Conservation (phyloP, 176 grass and related monocot species). For the Pharus latifolius region DNA sequence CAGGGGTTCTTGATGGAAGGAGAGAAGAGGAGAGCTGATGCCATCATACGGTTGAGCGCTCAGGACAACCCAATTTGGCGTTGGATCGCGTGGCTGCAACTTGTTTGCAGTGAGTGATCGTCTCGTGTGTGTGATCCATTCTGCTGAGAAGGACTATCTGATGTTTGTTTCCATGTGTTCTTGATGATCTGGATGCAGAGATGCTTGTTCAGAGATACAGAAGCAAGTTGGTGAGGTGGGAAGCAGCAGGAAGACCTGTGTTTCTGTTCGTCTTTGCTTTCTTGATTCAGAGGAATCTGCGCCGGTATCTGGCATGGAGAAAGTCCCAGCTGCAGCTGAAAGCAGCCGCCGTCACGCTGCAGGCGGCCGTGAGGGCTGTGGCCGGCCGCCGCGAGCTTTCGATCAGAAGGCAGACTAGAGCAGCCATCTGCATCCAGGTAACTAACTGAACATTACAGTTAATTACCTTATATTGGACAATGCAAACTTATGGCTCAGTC, state of each 20-base stretch:
- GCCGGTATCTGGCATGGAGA: slow-evolving; percentile 25
- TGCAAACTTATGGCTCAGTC: background rate
- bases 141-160: background rate
- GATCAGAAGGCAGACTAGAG: slow-evolving; percentile 6
- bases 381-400: slow-evolving; percentile 39
- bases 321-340: slow-evolving; percentile 7
- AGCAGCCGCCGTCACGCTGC: slow-evolving; percentile 28
- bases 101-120: slow-evolving; percentile 31
- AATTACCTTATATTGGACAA: no score
- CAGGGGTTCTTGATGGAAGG: slow-evolving; percentile 14
- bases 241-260: slow-evolving; percentile 20
- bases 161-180: no score
- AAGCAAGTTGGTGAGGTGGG: slow-evolving; percentile 25
- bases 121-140: background rate
- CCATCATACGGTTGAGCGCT: background rate
- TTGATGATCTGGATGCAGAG: slow-evolving; percentile 7
- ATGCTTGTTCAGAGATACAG: slow-evolving; percentile 21
- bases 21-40: slow-evolving; percentile 9
- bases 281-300: slow-evolving; percentile 24
- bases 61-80: slow-evolving; percentile 20
- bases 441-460: background rate
- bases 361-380: slow-evolving; percentile 23
- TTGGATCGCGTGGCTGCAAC: slow-evolving; percentile 28
- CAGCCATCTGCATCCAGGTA: slow-evolving; percentile 57
- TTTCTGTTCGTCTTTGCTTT: slow-evolving; percentile 7